These are phyloP conservation scores for Boechera divaricarpa DNA, from an alignment of 345 rosid genomes.

Conservation along the genomic window DNA sequence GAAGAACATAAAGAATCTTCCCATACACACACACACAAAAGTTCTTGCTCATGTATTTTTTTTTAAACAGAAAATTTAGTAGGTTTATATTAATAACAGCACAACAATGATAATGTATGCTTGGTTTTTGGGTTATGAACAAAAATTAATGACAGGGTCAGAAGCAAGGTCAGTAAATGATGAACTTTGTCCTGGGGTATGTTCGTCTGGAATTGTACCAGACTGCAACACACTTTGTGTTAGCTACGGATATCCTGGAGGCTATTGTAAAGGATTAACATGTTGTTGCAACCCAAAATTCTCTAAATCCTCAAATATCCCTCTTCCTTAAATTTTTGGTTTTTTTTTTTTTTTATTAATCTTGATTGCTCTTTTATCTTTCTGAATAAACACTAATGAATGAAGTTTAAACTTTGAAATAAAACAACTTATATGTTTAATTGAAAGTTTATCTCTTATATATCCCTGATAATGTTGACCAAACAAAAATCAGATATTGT, in stretches of 20 bases:
- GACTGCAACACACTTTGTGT: constrained; percentile 15
- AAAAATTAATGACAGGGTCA: constrained; percentile 5
- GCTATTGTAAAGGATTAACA: constrained; percentile 9
- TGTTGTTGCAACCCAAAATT: constrained; percentile 27
- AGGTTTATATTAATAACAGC: background rate
- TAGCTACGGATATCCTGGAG: background rate
- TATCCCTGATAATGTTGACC: background rate
- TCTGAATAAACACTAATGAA: constrained; percentile 1
- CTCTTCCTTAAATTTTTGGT: background rate
- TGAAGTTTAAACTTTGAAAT: background rate
- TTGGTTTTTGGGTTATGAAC: background rate
- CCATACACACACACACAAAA: background rate
- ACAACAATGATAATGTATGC: background rate
- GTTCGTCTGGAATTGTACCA: constrained; percentile 28
- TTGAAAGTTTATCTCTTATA: background rate
- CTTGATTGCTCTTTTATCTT: background rate
- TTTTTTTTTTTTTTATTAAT: background rate
- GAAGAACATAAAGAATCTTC: background rate
- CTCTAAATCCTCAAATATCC: background rate
- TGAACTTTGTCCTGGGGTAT: constrained; percentile 5
- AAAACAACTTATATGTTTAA: background rate
- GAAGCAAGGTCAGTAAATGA: constrained; percentile 20
- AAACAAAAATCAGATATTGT: background rate
- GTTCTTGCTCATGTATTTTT: background rate
- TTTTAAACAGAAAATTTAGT: background rate